phyloP scores from a whole-genome alignment of 2,329 filamentous ascomycete genomes.

The Colletotrichum graminicola region DNA sequence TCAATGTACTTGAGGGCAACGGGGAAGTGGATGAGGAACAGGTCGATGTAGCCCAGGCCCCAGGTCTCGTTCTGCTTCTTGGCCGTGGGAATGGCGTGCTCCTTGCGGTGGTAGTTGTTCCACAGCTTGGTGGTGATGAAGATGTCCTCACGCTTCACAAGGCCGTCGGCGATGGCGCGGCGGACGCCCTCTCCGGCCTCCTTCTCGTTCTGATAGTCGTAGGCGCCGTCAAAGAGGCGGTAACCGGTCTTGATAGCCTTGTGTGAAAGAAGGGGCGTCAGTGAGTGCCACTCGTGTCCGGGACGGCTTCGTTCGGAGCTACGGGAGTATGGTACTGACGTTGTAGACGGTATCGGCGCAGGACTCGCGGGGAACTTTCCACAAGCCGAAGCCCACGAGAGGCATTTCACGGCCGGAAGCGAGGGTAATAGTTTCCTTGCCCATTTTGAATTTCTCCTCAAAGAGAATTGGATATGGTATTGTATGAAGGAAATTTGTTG shows the following conservation, averaged over 20 bases:
- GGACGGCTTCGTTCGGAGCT: too few species aligned
- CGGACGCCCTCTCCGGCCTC: slow-evolving; percentile 75
- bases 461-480: background rate
- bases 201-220: slow-evolving; percentile 73
- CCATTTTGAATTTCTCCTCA: slow-evolving; percentile 30
- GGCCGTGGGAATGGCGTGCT: slow-evolving; percentile 72
- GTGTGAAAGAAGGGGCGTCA: background rate
- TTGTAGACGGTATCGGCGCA: slow-evolving; percentile 73
- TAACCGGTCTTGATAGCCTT: slow-evolving; percentile 65
- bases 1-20: slow-evolving; percentile 59
- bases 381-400: slow-evolving; percentile 74
- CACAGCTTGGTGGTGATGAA: slow-evolving; percentile 91
- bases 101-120: slow-evolving; percentile 79
- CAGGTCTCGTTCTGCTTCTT: slow-evolving; percentile 72
- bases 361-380: slow-evolving; percentile 70
- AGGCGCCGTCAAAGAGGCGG: slow-evolving; percentile 65
- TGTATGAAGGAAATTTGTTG: background rate
- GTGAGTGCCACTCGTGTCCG: background rate
- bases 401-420: slow-evolving; percentile 65
- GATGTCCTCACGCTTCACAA: slow-evolving; percentile 79
- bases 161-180: slow-evolving; percentile 66
- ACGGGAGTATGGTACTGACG: slow-evolving; percentile 11
- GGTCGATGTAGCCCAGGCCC: slow-evolving; percentile 75
- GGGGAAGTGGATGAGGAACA: slow-evolving; percentile 77
- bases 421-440: slow-evolving; percentile 57